Evolutionary conservation across 371 early-diverging fungal species (phyloP), one percentile per base, ranked within the genome.

Genomic region (Mucor lusitanicus): DNA sequence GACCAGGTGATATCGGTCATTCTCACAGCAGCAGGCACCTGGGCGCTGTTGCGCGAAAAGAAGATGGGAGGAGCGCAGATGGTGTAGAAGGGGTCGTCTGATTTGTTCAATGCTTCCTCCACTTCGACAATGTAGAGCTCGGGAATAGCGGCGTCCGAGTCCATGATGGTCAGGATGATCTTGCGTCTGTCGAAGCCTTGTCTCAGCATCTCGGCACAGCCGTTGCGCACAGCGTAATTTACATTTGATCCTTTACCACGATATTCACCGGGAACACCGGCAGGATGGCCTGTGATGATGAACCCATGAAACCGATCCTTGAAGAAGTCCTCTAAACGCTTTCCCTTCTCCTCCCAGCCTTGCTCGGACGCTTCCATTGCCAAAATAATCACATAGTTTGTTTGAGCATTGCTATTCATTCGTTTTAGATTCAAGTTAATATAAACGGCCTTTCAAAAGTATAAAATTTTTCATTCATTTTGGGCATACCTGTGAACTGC

Each of bases 1-100:
- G 90, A 88, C 94, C 94, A 93, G 58, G 90, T 85, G 65, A 88
- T 88, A 75, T 93, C 94, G 7, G 92, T 86, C 57, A 89, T 84
- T 32, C 94, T 85, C 9, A 92, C 94, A 54, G 90, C 85, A 9
- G 89, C 84, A 27, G 92, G 92, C 0, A 93, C 92, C 48, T 88
- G 78, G 37, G 83, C 78, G 37, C 91, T 82, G 70, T 93, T 93
- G 30, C 92, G 84, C 60, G 91, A 91, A 71, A 93, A 93, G 64
- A 93, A 87, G 61, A 91, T 90, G 40, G 86, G 82, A 17, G 94
- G 92, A 7, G 90, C 86, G 71, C 87, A 88, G 30, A 93, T 71
- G 58, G 84, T 64, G 78, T 67, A 68, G 54, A 79, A 69, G 39
- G 85, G 83, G 48, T 85, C 79, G 23, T 79, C 79, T 0, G 81